Evolutionary conservation across 1,284 basidiomycete species (phyloP), one percentile per base, ranked within the genome.

Genomic region (Sphagnurus paluster): DNA sequence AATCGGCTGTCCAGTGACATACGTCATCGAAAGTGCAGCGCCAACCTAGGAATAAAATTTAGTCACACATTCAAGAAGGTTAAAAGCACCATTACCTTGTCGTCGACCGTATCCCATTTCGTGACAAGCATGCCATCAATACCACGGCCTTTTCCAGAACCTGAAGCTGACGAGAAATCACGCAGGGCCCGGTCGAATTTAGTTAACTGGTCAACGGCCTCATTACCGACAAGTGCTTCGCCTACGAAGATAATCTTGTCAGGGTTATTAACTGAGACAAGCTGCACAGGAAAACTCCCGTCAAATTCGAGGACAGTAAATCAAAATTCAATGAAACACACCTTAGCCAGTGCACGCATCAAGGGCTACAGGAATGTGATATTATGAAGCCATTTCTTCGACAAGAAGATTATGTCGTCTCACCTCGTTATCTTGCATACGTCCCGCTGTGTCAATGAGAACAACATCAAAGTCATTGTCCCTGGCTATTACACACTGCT

Each of bases 351-450:
- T 5, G 95, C 94, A n/a, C 92, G 82, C 94, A 98, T 98, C 46
- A 98, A 72, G 1, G 94, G 95, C 84, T 89, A 54, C 17, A 41
- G 13, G 11, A 29, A n/a, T n/a, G n/a, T n/a, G 32, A 11, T 29
- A 30, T 16, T 42, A 16, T 26, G 32, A 16, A 39, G 13, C 19
- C 26, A 36, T 20, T 13, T 50, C 33, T 16, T 36, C 32, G 43
- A 54, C 50, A 34, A 52, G 44, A n/a, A 29, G n/a, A 32, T 36
- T 46, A 32, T 3, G 5, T 29, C 5, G 20, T 21, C 75, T 26
- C 58, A 88, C 87, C 78, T 98, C 94, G 62, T 98, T 98, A 68
- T 98, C 94, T 67, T 98, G 95, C 95, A 98, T 97, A 46, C 94
- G 80, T 1, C 94, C 95, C n/a, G 95, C 95, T 1, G 95, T 98